Percentiles rank a stretch among this genome's conserved stretches.
phyloP scores from a whole-genome alignment of 2,329 filamentous ascomycete genomes.

The Cladosporium austrohemisphaericum region DNA sequence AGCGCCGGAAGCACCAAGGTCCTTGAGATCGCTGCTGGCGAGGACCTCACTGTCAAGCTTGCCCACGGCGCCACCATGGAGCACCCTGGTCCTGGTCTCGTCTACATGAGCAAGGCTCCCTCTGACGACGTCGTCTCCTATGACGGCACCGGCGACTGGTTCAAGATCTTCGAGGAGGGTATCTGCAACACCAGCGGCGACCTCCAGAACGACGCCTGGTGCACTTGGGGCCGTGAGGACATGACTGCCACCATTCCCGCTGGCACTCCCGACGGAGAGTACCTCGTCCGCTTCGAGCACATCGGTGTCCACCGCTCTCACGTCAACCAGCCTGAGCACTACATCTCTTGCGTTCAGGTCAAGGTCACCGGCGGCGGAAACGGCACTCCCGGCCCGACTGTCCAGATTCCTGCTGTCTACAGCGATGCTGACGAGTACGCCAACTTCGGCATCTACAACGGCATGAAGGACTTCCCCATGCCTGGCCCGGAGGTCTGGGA shows the following conservation, averaged over 20 bases:
- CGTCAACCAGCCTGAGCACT: neutral
- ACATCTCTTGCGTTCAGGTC: slow-evolving; percentile 19
- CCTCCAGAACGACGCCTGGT: neutral
- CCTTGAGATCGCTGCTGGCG: slow-evolving; percentile 11
- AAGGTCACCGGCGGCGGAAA: slow-evolving; percentile 19
- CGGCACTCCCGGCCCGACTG: slow-evolving; percentile 17
- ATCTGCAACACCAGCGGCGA: neutral
- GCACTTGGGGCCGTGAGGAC: neutral
- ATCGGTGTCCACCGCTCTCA: slow-evolving; percentile 26
- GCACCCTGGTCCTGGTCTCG: slow-evolving; percentile 3
- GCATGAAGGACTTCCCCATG: slow-evolving; percentile 13
- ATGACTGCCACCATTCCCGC: slow-evolving; percentile 4
- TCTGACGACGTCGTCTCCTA: neutral
- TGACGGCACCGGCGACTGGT: slow-evolving; percentile 3
- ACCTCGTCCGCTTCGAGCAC: slow-evolving; percentile 10
- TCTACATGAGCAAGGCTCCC: slow-evolving; percentile 1
- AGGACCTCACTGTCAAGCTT: neutral
- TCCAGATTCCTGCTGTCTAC: slow-evolving; percentile 22
- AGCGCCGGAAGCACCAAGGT: slow-evolving; percentile 16
- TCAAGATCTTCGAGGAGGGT: slow-evolving; percentile 4
- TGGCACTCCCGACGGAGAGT: slow-evolving; percentile 9
- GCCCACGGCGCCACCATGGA: neutral
- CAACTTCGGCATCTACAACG: slow-evolving; percentile 19
- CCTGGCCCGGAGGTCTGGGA: slow-evolving; percentile 18
- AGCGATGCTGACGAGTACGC: slow-evolving; percentile 17